phyloP scores from a whole-genome alignment of 2,329 filamentous ascomycete genomes.

The Coniochaeta pulveracea region DNA sequence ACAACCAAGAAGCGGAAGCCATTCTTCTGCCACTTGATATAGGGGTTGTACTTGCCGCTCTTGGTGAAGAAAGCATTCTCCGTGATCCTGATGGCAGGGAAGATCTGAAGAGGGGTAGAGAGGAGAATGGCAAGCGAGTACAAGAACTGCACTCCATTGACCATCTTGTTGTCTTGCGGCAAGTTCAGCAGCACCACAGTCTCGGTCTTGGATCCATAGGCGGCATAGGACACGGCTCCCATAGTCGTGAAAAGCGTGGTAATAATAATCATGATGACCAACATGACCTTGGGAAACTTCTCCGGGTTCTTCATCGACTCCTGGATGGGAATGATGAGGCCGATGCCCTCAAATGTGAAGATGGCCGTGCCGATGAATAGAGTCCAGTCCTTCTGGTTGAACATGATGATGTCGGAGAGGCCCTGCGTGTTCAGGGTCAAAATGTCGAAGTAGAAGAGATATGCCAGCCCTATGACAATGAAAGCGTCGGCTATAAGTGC shows the following conservation, averaged over 20 bases:
- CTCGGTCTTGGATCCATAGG: conserved; percentile 89
- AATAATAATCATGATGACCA: conserved; percentile 88
- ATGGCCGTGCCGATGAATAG: conserved; percentile 98
- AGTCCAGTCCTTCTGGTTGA: conserved; percentile 89
- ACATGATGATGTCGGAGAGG: conserved; percentile 75
- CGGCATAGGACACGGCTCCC: conserved; percentile 88
- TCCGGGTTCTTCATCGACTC: conserved; percentile 87
- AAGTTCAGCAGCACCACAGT: conserved; percentile 95
- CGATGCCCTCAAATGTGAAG: conserved; percentile 97
- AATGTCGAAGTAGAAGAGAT: conserved; percentile 93
- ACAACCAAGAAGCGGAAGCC: conserved; percentile 90
- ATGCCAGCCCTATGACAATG: conserved; percentile 83
- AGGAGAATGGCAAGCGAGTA: conserved; percentile 97
- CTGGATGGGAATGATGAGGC: conserved; percentile 95
- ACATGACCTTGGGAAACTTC: conserved; percentile 84
- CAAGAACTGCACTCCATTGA: conserved; percentile 91
- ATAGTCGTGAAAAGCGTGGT: conserved; percentile 83
- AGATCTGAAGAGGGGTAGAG: conserved; percentile 91
- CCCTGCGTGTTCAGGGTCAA: conserved; percentile 68
- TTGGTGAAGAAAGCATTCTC: conserved; percentile 89
- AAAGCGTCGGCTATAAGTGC: conserved; percentile 89
- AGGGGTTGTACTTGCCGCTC: conserved; percentile 94
- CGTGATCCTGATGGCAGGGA: conserved; percentile 92
- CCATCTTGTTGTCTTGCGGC: conserved; percentile 87
- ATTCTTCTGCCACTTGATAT: conserved; percentile 99